Base-by-base conservation (phyloP, 192 early-diverging fungal genomes). In the Backusella mclennaniae region DNA sequence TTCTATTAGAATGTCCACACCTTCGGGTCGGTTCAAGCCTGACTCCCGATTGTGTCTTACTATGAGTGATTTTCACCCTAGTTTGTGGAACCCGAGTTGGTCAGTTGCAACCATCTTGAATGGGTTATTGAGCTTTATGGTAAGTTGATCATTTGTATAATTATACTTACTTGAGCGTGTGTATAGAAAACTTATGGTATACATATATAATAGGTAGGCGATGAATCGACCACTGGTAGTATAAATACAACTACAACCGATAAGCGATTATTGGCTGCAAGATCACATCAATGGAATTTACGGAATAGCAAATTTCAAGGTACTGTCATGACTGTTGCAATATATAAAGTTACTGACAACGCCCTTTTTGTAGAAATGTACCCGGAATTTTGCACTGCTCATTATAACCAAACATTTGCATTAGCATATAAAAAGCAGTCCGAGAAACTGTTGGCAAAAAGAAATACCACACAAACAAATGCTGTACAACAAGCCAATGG, bases 51-150 rank as follows among this genome's bases (percentile, higher is more conserved):
- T 99, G n/a, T 99, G 98, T 81, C 85, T 97, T 75, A 96, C 95
- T 74, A 99, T 99, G 97, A 94, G 92, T 75, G 96, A 98, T 87
- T 98, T 97, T 84, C 95, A 95, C 76, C 94, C 93, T 41, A 90
- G 89, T 80, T 87, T 93, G 39, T 99, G 97, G 97, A 99, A 98
- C 77, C 97, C 97, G 7, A 93, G 94, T 67, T 98, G 98, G 98
- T 95, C 93, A 73, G 98, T 99, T 11, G 83, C 95, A 6, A 99
- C 98, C 0, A 99, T 99, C 68, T 85, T 99, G 52, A 98, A 93
- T 68, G 98, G 98, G 17, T 83, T 98, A 71, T 85, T 99, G 52
- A 95, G 93, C 59, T 99, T 99, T 80, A 99, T 99, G 98, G 93
- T 96, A 56, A 71, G 66, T 66, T 35, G 6, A 7, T 56, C 21